A percentile compares a stretch with the other conserved stretches of the same genome.
phyloP scores from a whole-genome alignment of 257 asterid species.

The Misopates orontium region DNA sequence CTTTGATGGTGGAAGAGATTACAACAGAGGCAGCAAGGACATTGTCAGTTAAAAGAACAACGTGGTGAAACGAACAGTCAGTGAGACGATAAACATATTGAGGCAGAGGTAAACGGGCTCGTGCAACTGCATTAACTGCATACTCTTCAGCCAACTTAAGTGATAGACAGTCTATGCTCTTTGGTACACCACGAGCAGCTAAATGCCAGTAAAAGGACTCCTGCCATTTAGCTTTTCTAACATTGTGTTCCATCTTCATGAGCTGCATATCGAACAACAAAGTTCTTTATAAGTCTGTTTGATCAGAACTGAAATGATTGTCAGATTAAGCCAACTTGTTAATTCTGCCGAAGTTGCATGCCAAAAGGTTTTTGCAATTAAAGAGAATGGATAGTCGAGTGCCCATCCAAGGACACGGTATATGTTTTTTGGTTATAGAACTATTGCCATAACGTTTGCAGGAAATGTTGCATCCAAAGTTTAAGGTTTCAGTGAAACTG shows the following conservation, averaged over 20 bases:
- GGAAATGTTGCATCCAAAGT: not conserved
- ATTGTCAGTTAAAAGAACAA: slow-evolving; percentile 83
- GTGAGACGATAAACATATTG: slow-evolving; percentile 61
- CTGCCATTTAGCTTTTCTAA: slow-evolving; percentile 55
- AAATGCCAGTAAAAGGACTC: slow-evolving; percentile 78
- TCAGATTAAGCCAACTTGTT: too few species aligned
- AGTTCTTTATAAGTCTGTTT: not conserved
- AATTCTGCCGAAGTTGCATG: not conserved
- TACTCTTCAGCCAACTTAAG: slow-evolving; percentile 81
- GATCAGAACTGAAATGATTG: slow-evolving; percentile 1
- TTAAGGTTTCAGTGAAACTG: not conserved
- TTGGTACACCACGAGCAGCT: slow-evolving; percentile 78
- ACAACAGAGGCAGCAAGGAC: slow-evolving; percentile 88
- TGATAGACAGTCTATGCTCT: slow-evolving; percentile 72
- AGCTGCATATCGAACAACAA: slow-evolving; percentile 42
- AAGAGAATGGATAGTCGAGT: not conserved
- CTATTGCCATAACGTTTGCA: not conserved
- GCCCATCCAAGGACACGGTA: not conserved
- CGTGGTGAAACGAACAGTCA: slow-evolving; percentile 62
- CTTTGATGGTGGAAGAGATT: slow-evolving; percentile 59
- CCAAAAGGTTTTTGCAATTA: slow-evolving; percentile 5
- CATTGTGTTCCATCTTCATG: slow-evolving; percentile 59
- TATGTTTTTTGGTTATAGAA: not conserved
- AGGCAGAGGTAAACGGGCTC: slow-evolving; percentile 71
- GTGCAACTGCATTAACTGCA: slow-evolving; percentile 70